phyloP scores from a whole-genome alignment of 805 yeast species.

The Starmerella stigmatis region DNA sequence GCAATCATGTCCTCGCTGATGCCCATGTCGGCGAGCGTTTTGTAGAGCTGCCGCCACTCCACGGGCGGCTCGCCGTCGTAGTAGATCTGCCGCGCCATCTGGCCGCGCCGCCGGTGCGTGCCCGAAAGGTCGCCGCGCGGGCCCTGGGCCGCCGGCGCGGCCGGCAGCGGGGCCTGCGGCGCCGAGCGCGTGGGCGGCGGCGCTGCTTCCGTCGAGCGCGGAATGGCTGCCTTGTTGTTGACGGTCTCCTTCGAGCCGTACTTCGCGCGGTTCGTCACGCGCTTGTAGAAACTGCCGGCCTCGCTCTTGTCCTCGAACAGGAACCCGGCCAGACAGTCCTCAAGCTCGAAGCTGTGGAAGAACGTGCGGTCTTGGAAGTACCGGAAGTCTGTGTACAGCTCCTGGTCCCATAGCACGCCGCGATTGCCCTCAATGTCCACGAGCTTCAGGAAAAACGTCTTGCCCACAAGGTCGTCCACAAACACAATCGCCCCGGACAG shows the following conservation, averaged over 20 bases:
- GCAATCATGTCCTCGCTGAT: constrained; percentile 83
- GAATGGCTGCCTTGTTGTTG: constrained; percentile 79
- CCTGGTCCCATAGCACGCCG: constrained; percentile 97
- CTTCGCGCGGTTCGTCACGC: constrained; percentile 63
- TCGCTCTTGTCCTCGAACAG: constrained; percentile 82
- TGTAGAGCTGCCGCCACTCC: constrained; percentile 69
- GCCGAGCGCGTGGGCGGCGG: constrained; percentile 36
- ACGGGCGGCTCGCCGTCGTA: constrained; percentile 74
- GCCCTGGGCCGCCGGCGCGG: constrained; percentile 32
- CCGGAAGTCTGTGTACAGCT: constrained; percentile 73
- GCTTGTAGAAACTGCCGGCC: constrained; percentile 74
- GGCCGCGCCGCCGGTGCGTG: constrained; percentile 27
- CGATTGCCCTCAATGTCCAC: constrained; percentile 72
- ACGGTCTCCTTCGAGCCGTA: constrained; percentile 80
- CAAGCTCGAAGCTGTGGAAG: constrained; percentile 89
- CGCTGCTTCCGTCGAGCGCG: constrained; percentile 30
- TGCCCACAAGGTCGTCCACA: constrained; percentile 89
- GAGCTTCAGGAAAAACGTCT: constrained; percentile 79
- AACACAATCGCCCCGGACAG: constrained; percentile 75
- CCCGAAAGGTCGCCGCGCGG: constrained; percentile 52
- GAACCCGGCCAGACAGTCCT: constrained; percentile 77
- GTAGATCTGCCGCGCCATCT: constrained; percentile 36
- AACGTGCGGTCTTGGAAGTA: constrained; percentile 90
- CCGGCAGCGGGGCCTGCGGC: constrained; percentile 38
- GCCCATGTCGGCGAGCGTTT: constrained; percentile 65